phyloP scores from a whole-genome alignment of 805 yeast genomes.

The Kodamaea leandrae region DNA sequence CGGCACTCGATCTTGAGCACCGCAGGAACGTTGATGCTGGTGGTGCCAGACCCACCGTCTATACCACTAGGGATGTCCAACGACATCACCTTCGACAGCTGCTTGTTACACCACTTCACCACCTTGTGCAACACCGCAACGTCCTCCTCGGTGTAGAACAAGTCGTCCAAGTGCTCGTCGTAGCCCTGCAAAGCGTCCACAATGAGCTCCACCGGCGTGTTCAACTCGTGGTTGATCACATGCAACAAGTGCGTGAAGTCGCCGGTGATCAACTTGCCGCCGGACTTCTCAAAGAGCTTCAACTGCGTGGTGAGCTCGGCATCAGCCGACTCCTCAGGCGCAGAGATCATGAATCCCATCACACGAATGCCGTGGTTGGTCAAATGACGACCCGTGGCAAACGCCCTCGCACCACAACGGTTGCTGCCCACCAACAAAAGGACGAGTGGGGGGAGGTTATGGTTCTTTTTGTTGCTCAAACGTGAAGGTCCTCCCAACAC shows the following conservation, averaged over 20 bases:
- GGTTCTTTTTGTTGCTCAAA: slow-evolving; percentile 56
- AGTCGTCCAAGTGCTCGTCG: slow-evolving; percentile 64
- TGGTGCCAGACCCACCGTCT: slow-evolving; percentile 75
- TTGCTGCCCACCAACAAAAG: slow-evolving; percentile 59
- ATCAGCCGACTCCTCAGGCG: slow-evolving; percentile 33
- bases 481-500: slow-evolving; percentile 69
- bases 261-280: slow-evolving; percentile 60
- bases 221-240: slow-evolving; percentile 44
- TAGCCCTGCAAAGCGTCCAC: slow-evolving; percentile 85
- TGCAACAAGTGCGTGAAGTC: slow-evolving; percentile 34
- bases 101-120: slow-evolving; percentile 65
- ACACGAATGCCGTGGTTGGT: slow-evolving; percentile 72
- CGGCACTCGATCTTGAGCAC: slow-evolving; percentile 42
- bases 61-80: slow-evolving; percentile 81
- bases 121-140: slow-evolving; percentile 37
- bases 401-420: slow-evolving; percentile 69
- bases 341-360: slow-evolving; percentile 45
- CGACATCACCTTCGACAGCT: slow-evolving; percentile 51
- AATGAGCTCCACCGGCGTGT: slow-evolving; percentile 75
- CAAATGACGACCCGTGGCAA: slow-evolving; percentile 77
- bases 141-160: slow-evolving; percentile 40
- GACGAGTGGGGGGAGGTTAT: slow-evolving; percentile 77
- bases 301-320: slow-evolving; percentile 50
- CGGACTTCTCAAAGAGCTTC: slow-evolving; percentile 54
- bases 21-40: slow-evolving; percentile 19